Base-by-base conservation (phyloP, 2,329 filamentous ascomycete species). In the Colletotrichum tropicicola region DNA sequence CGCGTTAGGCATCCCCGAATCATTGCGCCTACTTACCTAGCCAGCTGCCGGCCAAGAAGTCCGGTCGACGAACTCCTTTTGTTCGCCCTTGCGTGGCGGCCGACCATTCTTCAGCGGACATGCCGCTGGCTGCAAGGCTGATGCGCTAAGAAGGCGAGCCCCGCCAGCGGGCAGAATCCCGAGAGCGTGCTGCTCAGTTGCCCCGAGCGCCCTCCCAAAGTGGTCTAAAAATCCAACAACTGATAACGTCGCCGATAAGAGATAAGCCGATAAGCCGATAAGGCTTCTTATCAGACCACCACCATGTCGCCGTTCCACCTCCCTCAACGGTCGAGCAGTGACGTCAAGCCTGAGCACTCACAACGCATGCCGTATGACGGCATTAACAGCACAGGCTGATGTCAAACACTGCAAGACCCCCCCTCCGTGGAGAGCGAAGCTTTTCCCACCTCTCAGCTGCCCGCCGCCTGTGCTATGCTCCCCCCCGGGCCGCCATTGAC, bases 341-440 rank as follows among this genome's bases (percentile, higher is more conserved):
- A 65, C 62, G 62, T 65, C 62, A 65, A 65, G 19, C 57, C 13
- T 5, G 35, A 61, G 43, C 49, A 32, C 25, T 27, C 23, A 15
- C 47, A 17, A 28, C 41, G 43, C 58, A 32, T 30, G 13, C 47
- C 39, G 41, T 27, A 66, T 66, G 63, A 66, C 63, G 63, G 59
- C 63, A 66, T 66, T 52, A 59, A 23, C 57, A 54, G 19, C 62
- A 41, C 51, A 56, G 39, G 37, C 58, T 65, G 62, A 66, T 64
- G 59, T 66, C 63, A 66, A 66, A 19, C 39, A 32, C 59, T 32
- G 62, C 62, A 62, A 59, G 17, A 21, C 10, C 19, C 10, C 12
- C n/a, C n/a, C n/a, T n/a, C n/a, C n/a, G n/a, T n/a, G 15, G 23
- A 19, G 37, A 8, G 19, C 5, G 5, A 19, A 47, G 10, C 13